Base-by-base conservation (phyloP, 2,329 filamentous ascomycete species). In the Reticulascus tulasneorum region DNA sequence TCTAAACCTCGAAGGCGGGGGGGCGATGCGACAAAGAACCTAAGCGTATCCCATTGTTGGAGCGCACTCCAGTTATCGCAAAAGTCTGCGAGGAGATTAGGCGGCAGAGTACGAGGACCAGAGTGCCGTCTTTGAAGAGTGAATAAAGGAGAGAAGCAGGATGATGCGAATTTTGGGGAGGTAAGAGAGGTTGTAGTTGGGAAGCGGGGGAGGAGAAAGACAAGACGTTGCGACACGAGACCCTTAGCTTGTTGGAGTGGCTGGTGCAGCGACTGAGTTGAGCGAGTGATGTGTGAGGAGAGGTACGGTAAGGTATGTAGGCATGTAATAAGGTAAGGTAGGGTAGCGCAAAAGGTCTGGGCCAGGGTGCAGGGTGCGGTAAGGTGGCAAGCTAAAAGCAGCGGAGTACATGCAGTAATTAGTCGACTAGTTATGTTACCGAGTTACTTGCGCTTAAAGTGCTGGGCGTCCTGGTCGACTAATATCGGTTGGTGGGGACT, bases 31-130 rank as follows among this genome's bases (percentile, higher is more conserved):
- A 46, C 40, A 39, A 44, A 40, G 39, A 44, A 49, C 47, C 52
- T 52, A 60, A 47, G 57, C 53, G 53, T 51, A 47, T 56, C 57
- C 51, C 57, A 60, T 60, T 48, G 53, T 58, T 47, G 49, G 50
- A 26, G 32, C 33, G 38, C 23, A 38, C 28, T 33, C 24, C 18
- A 17, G 20, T 29, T 38, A 32, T 38, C 38, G 34, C 41, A 37
- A 38, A 18, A 12, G 28, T 30, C 13, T 18, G n/a, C 15, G 23
- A 38, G 24, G 37, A 33, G 35, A 43, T 25, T 28, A 25, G 27
- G 27, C 21, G 12, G 25, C 21, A 16, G 31, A 15, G 29, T 18
- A 29, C 29, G 26, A 40, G 33, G 29, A 33, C 22, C 23, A 25
- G 13, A 33, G 32, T 23, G 34, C 23, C 22, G 35, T 28, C 29